Base-by-base conservation (phyloP, 108 stramenopile genomes). In the Stephanodiscus triporus region DNA sequence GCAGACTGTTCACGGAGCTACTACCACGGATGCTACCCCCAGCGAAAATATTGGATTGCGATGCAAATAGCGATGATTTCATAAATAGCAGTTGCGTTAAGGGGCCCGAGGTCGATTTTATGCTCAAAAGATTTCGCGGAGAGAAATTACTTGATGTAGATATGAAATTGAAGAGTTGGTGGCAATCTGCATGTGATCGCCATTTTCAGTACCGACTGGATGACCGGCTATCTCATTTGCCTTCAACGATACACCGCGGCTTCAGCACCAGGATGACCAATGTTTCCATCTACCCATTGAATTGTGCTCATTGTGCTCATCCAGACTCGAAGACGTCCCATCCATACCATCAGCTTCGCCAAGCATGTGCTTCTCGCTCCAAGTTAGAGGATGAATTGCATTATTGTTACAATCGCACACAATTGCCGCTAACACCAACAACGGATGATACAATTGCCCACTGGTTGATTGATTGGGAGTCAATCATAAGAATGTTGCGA, bases 181-280 rank as follows among this genome's bases (percentile, higher is more conserved):
- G 51, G 51, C 51, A 24, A 6, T 53, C 51, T 20, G 19, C 23
- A 24, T 53, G 51, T 20, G 20, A 24, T 9, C 51, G 51, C 19
- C 51, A 53, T 53, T 53, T 53, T 53, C 51, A 53, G 24, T 53
- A 53, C 51, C 51, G 40, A 9, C 40, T 40, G 6, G 36, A 36
- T 40, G 40, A 40, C 9, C 40, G 40, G 40, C 40, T 40, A 40
- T 40, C 11, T 11, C 40, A 40, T 40, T 40, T 9, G 11, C 40
- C 40, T 40, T 40, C 40, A 40, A 40, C 40, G 40, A 40, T 40
- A 9, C 40, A 40, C 11, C 40, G 1, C 40, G 7, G 9, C 40
- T 9, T 40, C 40, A 40, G 40, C 40, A 11, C 40, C 40, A 40
- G 40, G 40, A 40, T 9, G 9, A 40, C 40, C 11, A 9, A 9